Evolutionary conservation across 176 grass and related monocot species (phyloP).

Genomic region (Saccharum officinarum): DNA sequence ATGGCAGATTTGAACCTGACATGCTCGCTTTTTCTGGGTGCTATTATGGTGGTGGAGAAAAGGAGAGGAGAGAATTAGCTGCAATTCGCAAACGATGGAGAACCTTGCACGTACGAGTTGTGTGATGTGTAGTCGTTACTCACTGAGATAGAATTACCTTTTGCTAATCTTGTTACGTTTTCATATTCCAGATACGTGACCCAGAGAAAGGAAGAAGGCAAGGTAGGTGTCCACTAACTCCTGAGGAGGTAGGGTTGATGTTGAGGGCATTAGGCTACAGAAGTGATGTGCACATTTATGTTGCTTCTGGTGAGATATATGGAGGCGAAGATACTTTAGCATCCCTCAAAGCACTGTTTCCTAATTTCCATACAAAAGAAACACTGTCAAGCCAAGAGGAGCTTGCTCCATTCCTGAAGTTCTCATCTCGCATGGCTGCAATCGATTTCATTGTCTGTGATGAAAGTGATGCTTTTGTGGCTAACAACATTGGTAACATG

Average conservation of each 20-base stretch:
- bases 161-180: slow-evolving; percentile 11
- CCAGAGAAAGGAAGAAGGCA: slow-evolving; percentile 63
- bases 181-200: slow-evolving; percentile 33
- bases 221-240: slow-evolving; percentile 85
- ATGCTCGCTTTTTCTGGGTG: slow-evolving; percentile 99
- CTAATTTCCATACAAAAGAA: slow-evolving; percentile 93
- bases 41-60: slow-evolving; percentile 97
- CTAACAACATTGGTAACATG: slow-evolving; percentile 92
- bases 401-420: slow-evolving; percentile 57
- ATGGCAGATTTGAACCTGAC: slow-evolving; percentile 89
- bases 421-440: slow-evolving; percentile 89
- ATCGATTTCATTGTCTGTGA: slow-evolving; percentile 94
- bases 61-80: slow-evolving; percentile 79
- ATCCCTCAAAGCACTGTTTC: slow-evolving; percentile 73
- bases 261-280: slow-evolving; percentile 73
- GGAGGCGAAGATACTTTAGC: slow-evolving; percentile 73
- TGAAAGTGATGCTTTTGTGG: slow-evolving; percentile 90
- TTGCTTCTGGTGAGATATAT: slow-evolving; percentile 94
- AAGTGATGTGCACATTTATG: slow-evolving; percentile 72
- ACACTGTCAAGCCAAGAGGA: slow-evolving; percentile 66
- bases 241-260: slow-evolving; percentile 86
- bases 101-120: slow-evolving; percentile 67
- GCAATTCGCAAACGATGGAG: slow-evolving; percentile 81
- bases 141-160: slow-evolving; percentile 20
- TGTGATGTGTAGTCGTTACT: slow-evolving; percentile 1